Conservation (phyloP, 768 basidiomycete genomes). For the Tylopilus intermedius region DNA sequence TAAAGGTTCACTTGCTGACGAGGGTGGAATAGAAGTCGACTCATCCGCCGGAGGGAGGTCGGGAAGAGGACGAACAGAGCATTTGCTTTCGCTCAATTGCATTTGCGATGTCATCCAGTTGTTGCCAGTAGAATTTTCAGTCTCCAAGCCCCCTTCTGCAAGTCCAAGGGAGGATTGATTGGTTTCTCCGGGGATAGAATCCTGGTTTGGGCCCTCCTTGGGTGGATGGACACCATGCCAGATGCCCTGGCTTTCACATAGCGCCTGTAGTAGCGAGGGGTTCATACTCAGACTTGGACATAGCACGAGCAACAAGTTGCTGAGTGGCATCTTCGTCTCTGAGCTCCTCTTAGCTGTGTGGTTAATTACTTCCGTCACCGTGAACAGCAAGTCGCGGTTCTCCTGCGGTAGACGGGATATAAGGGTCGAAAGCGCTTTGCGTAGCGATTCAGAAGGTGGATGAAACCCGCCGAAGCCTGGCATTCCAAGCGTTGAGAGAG, state of each 20-base stretch:
- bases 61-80: constrained; percentile 23
- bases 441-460: constrained; percentile 54
- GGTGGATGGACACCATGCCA: constrained; percentile 42
- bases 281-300: constrained; percentile 83
- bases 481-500: constrained; percentile 73
- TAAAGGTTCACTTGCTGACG: constrained; percentile 4
- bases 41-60: constrained; percentile 17
- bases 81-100: constrained; percentile 13
- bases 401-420: constrained; percentile 68
- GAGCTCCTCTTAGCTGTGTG: constrained; percentile 62
- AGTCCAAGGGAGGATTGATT: neutral
- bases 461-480: constrained; percentile 58
- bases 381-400: constrained; percentile 79
- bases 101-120: neutral
- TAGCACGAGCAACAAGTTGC: constrained; percentile 82
- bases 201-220: constrained; percentile 7
- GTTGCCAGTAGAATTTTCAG: neutral
- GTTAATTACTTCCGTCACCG: constrained; percentile 75
- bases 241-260: constrained; percentile 67
- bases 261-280: constrained; percentile 61
- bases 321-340: constrained; percentile 89
- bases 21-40: neutral
- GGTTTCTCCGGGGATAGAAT: neutral
- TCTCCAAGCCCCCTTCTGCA: neutral
- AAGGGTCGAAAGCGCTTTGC: constrained; percentile 56